phyloP scores from a whole-genome alignment of 208 protist species.

The Trichomonas tenax region DNA sequence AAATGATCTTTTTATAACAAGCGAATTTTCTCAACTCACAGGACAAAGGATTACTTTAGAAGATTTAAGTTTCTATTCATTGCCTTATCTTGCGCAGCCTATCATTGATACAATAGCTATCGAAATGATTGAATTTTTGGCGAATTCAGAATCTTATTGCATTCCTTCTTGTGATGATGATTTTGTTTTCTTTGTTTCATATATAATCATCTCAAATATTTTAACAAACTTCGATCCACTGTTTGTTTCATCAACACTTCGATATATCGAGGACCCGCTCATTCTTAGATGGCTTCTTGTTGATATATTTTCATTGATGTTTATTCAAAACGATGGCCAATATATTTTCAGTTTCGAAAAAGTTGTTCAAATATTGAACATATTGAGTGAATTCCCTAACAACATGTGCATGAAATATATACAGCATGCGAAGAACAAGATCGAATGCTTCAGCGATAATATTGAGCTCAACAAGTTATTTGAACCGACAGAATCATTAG shows the following conservation, averaged over 20 bases:
- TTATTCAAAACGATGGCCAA: background rate
- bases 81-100: background rate
- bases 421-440: background rate
- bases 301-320: background rate
- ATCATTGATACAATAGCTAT: background rate
- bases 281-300: background rate
- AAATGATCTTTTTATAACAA: background rate
- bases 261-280: background rate
- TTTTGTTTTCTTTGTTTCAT: background rate
- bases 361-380: background rate
- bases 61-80: background rate
- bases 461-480: background rate
- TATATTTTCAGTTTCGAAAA: background rate
- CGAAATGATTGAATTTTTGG: background rate
- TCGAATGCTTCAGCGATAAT: background rate
- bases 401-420: background rate
- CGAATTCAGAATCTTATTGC: background rate
- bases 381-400: background rate
- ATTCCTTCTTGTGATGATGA: background rate
- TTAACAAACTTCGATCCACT: background rate
- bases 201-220: background rate
- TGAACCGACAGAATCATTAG: background rate
- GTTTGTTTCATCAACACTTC: background rate
- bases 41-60: background rate
- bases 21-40: background rate